phyloP scores from a whole-genome alignment of 306 rosid species.

The Hippophae gyantsensis region DNA sequence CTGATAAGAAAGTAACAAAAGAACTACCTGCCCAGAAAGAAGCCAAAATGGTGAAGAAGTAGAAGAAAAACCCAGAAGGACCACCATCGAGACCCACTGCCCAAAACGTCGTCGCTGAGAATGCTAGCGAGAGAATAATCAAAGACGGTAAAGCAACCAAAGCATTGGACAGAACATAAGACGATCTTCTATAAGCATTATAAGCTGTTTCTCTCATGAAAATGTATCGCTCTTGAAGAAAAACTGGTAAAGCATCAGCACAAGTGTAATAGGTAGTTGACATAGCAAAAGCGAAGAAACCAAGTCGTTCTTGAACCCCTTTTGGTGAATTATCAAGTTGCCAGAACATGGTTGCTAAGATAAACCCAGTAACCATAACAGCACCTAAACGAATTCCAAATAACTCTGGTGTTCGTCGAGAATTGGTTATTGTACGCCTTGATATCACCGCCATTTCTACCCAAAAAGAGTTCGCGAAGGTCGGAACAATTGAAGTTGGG shows the following conservation, averaged over 20 bases:
- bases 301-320: constrained; percentile 77
- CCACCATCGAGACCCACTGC: constrained; percentile 96
- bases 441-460: constrained; percentile 58
- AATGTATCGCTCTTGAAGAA: constrained; percentile 81
- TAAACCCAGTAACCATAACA: constrained; percentile 71
- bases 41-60: constrained; percentile 53
- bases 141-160: constrained; percentile 43
- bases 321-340: constrained; percentile 58
- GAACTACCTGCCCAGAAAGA: constrained; percentile 94
- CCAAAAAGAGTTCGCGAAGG: constrained; percentile 65
- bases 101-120: constrained; percentile 62
- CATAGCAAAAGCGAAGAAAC: constrained; percentile 95
- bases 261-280: constrained; percentile 93
- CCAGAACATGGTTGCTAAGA: constrained; percentile 84
- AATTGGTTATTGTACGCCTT: constrained; percentile 43
- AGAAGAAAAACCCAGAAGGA: constrained; percentile 46
- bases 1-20: constrained; percentile 78
- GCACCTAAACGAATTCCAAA: constrained; percentile 71
- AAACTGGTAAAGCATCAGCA: constrained; percentile 83
- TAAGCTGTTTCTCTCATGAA: constrained; percentile 90
- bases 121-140: constrained; percentile 46
- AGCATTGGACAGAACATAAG: constrained; percentile 69
- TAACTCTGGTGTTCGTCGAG: constrained; percentile 57
- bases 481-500: constrained; percentile 55
- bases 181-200: constrained; percentile 68